Evolutionary conservation across 805 yeast genomes (phyloP).

Genomic region (Wickerhamomyces strasburgensis): DNA sequence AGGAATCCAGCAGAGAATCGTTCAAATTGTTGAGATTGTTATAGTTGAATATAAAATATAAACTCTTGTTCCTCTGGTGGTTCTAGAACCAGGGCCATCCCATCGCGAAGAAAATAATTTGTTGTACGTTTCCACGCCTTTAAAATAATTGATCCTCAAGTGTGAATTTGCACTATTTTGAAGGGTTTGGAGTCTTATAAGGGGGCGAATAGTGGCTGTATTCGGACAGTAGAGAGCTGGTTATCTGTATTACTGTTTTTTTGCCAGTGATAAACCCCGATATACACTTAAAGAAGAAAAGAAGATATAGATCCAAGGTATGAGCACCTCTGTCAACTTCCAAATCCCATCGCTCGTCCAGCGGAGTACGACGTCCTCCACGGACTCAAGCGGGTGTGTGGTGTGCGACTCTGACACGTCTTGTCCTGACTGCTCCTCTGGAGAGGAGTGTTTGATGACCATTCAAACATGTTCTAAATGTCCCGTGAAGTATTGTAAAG

Average conservation of each 20-base stretch:
- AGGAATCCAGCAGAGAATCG: slow-evolving; percentile 17
- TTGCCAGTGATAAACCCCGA: too few species aligned
- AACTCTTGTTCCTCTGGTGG: not conserved
- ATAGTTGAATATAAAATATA: slow-evolving; percentile 2
- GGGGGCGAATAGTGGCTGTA: too few species aligned
- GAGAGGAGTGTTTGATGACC: slow-evolving; percentile 51
- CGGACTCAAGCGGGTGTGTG: slow-evolving; percentile 35
- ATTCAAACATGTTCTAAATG: slow-evolving; percentile 55
- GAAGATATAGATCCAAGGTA: not conserved
- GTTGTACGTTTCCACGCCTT: too few species aligned
- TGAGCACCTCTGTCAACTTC: not conserved
- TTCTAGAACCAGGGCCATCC: not conserved
- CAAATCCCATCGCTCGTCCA: too few species aligned
- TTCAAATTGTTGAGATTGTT: slow-evolving; percentile 19
- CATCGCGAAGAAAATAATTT: too few species aligned
- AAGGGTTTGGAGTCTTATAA: too few species aligned
- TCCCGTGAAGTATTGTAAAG: slow-evolving; percentile 48
- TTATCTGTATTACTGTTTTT: too few species aligned
- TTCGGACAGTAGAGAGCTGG: too few species aligned
- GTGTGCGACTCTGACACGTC: slow-evolving; percentile 34
- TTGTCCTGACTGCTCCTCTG: slow-evolving; percentile 52
- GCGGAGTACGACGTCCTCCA: too few species aligned
- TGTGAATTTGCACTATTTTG: too few species aligned
- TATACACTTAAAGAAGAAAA: not conserved
- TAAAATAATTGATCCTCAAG: too few species aligned